These are phyloP conservation scores for Fusarium subglutinans DNA, from an alignment of 2,329 filamentous ascomycete species.

Conservation along the genomic window DNA sequence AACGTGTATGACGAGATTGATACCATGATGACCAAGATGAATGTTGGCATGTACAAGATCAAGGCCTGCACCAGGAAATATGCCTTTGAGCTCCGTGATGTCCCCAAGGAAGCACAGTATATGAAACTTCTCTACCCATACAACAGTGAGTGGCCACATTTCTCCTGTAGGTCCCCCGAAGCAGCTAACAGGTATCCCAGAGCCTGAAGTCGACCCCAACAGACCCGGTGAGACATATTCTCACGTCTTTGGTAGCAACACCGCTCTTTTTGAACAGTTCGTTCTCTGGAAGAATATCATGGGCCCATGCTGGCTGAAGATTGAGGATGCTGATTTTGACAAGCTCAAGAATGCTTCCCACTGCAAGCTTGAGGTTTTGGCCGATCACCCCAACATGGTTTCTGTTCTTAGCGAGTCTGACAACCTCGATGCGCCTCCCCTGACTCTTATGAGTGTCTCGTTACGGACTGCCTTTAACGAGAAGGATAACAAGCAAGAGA, in stretches of 20 bases:
- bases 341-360: conserved; percentile 92
- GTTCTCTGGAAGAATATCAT: conserved; percentile 99
- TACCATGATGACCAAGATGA: conserved; percentile 84
- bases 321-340: conserved; percentile 84
- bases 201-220: conserved; percentile 74
- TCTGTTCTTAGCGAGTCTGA: conserved; percentile 79
- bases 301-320: conserved; percentile 97
- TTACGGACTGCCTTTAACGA: conserved; percentile 88
- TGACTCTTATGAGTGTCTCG: conserved; percentile 96
- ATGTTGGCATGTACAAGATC: conserved; percentile 90
- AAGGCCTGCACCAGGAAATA: conserved; percentile 92
- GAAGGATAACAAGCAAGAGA: conserved; percentile 96
- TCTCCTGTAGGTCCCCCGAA: not conserved
- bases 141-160: conserved; percentile 61
- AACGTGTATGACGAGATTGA: conserved; percentile 93
- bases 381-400: conserved; percentile 80
- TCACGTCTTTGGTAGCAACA: conserved; percentile 92
- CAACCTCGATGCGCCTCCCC: conserved; percentile 81
- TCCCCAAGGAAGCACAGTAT: conserved; percentile 91
- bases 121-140: conserved; percentile 97
- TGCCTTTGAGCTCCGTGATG: conserved; percentile 87
- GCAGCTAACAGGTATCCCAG: conserved; percentile 47
- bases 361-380: conserved; percentile 92
- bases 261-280: conserved; percentile 95
- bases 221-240: conserved; percentile 89